phyloP scores from a whole-genome alignment of 805 yeast species.

The Cyberlindnera mycetangii region DNA sequence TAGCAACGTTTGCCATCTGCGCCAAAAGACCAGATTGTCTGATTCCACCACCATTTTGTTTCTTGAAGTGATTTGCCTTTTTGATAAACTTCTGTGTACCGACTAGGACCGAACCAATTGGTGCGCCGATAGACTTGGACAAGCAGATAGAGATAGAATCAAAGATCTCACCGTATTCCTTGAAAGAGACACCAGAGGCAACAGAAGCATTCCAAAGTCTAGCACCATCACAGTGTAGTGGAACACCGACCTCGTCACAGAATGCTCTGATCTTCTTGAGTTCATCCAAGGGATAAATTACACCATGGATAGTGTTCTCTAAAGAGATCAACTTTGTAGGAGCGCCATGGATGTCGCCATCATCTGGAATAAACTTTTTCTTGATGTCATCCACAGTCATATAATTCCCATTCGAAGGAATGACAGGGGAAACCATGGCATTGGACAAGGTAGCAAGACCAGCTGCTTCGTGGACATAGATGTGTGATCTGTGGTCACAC shows the following conservation, averaged over 20 bases:
- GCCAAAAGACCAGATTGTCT: conserved; percentile 84
- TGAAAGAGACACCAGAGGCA: conserved; percentile 51
- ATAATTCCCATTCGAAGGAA: conserved; percentile 71
- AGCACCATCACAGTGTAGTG: conserved; percentile 92
- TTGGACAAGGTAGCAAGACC: conserved; percentile 87
- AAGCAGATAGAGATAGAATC: conserved; percentile 87
- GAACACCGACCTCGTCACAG: conserved; percentile 56
- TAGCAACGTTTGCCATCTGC: conserved; percentile 72
- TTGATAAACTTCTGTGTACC: conserved; percentile 56
- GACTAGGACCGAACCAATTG: conserved; percentile 86
- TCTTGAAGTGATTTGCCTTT: conserved; percentile 81
- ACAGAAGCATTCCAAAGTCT: conserved; percentile 86
- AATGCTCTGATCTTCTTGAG: conserved; percentile 65
- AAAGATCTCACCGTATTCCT: conserved; percentile 70
- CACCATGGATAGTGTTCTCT: conserved; percentile 88
- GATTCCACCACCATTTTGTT: conserved; percentile 93
- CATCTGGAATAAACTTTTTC: conserved; percentile 59
- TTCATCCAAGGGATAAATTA: conserved; percentile 77
- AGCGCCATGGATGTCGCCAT: conserved; percentile 82
- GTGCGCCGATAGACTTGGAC: conserved; percentile 91
- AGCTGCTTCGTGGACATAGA: conserved; percentile 83
- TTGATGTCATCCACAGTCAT: conserved; percentile 78
- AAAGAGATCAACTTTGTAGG: conserved; percentile 83
- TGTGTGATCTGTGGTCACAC: conserved; percentile 85
- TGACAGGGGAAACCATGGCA: conserved; percentile 86